phyloP scores from a whole-genome alignment of 371 early-diverging fungal species.

The Apophysomyces ossiformis region DNA sequence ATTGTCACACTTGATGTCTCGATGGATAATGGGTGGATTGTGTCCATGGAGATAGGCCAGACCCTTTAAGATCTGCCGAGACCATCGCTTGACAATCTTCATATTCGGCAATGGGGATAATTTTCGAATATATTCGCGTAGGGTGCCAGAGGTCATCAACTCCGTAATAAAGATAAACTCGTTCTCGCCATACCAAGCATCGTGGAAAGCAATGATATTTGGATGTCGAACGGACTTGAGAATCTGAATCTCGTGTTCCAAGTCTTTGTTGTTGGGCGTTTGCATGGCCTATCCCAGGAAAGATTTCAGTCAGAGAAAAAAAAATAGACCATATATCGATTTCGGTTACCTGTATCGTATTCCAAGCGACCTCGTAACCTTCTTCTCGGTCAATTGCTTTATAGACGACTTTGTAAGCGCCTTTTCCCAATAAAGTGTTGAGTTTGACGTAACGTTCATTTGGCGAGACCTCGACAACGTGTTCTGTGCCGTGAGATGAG shows the following conservation, averaged over 20 bases:
- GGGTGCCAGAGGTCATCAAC: constrained; percentile 91
- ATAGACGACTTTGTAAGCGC: constrained; percentile 89
- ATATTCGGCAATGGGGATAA: constrained; percentile 70
- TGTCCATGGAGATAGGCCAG: constrained; percentile 84
- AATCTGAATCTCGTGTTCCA: constrained; percentile 66
- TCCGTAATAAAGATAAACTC: constrained; percentile 92
- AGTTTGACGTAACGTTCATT: constrained; percentile 75
- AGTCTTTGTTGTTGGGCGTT: constrained; percentile 31
- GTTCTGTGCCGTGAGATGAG: constrained; percentile 42
- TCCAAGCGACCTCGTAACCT: constrained; percentile 88
- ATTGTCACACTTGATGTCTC: constrained; percentile 85
- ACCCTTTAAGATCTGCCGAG: constrained; percentile 81
- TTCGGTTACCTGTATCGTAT: constrained; percentile 54
- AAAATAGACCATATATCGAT: neutral
- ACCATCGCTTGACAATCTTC: constrained; percentile 83
- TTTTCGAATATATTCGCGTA: constrained; percentile 79
- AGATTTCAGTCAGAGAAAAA: neutral
- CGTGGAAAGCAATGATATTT: constrained; percentile 84
- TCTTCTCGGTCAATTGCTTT: constrained; percentile 90
- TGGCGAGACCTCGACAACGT: constrained; percentile 67
- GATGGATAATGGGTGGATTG: constrained; percentile 87
- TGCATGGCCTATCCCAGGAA: constrained; percentile 15
- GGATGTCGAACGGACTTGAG: constrained; percentile 84
- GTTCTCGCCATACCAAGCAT: constrained; percentile 70
- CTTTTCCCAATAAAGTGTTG: constrained; percentile 73